A percentile compares a stretch with the other conserved stretches of the same genome.
Evolutionary conservation across 331 rosid genomes (phyloP).

Genomic region (Malus hybrid): DNA sequence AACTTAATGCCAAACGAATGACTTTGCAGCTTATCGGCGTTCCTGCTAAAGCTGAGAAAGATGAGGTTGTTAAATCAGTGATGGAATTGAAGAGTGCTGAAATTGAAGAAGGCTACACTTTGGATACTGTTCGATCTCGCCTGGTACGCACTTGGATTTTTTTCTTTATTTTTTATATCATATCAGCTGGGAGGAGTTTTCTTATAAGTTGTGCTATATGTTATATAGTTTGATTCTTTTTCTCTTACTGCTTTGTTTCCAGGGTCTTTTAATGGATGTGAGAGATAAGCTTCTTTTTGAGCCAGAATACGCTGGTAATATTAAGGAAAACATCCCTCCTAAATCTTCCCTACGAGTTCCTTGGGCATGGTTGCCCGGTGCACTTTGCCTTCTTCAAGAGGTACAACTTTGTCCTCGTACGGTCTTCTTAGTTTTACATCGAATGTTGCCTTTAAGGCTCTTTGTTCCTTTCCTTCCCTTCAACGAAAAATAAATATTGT

Average conservation of each 20-base stretch:
- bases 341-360: constrained; percentile 69
- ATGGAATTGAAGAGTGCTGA: constrained; percentile 76
- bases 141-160: constrained; percentile 37
- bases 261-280: constrained; percentile 89
- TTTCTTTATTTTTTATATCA: neutral
- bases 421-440: neutral
- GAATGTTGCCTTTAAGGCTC: neutral
- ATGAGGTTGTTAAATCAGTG: constrained; percentile 90
- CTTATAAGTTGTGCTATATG: too few relatives aligned
- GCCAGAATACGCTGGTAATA: constrained; percentile 82
- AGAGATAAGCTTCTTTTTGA: constrained; percentile 98
- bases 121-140: constrained; percentile 68
- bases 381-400: constrained; percentile 97
- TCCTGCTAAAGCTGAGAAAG: constrained; percentile 81
- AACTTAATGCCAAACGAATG: constrained; percentile 1
- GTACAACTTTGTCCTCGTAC: constrained; percentile 23
- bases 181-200: too few relatives aligned
- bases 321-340: constrained; percentile 76
- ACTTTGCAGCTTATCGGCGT: constrained; percentile 81
- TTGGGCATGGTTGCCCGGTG: constrained; percentile 91
- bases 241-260: constrained; percentile 13
- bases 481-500: neutral
- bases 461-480: neutral
- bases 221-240: neutral
- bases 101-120: constrained; percentile 84